Evolutionary conservation across 1,284 basidiomycete genomes (phyloP).

Genomic region (Vanrija sp.): DNA sequence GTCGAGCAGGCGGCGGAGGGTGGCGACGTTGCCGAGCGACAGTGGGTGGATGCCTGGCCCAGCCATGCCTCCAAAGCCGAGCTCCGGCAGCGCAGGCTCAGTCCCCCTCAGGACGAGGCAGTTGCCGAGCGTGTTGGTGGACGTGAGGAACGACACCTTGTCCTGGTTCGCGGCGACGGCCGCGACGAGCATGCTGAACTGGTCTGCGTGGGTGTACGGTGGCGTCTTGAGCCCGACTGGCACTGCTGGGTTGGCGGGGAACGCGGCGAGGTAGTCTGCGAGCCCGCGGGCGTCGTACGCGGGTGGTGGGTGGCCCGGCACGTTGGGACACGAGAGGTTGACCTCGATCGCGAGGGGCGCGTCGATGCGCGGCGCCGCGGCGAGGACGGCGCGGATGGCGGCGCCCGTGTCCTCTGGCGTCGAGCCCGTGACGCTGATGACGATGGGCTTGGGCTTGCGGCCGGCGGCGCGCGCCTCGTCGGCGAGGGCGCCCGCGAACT

Average conservation of each 20-base stretch:
- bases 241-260: conserved; percentile 4
- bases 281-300: conserved; percentile 18
- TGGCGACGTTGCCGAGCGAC: conserved; percentile 11
- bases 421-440: conserved; percentile 12
- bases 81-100: conserved; percentile 6
- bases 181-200: conserved; percentile 15
- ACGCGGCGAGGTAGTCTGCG: conserved; percentile 6
- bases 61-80: conserved; percentile 16
- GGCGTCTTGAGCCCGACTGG: conserved; percentile 17
- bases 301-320: conserved; percentile 16
- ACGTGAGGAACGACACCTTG: conserved; percentile 12
- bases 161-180: conserved; percentile 3
- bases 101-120: conserved; percentile 2
- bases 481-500: conserved; percentile 1
- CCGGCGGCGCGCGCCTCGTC: neutral
- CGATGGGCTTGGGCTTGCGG: conserved; percentile 11
- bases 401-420: conserved; percentile 10
- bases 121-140: conserved; percentile 14
- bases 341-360: conserved; percentile 12
- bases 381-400: conserved; percentile 8
- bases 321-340: conserved; percentile 19
- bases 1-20: conserved; percentile 10
- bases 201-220: conserved; percentile 15
- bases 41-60: conserved; percentile 15
- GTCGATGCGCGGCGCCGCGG: neutral